Evolutionary conservation across 208 protist genomes (phyloP).

Genomic region (Porcisia deanei): DNA sequence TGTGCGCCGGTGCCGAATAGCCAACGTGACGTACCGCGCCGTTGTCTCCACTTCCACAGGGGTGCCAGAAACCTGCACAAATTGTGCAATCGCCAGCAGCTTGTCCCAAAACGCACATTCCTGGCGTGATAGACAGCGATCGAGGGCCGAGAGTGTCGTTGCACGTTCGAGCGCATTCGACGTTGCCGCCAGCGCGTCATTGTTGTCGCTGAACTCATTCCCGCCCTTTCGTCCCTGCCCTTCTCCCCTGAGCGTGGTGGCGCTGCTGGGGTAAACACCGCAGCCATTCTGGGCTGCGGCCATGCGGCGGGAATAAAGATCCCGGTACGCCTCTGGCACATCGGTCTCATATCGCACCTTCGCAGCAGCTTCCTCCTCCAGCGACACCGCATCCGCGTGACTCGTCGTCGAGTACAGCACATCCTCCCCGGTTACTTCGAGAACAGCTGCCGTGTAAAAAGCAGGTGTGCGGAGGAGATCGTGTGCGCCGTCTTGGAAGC

Average conservation of each 20-base stretch:
- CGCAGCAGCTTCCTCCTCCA: slow-evolving; percentile 17
- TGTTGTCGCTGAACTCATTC: background rate
- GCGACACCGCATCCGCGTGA: slow-evolving; percentile 9
- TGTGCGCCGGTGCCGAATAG: slow-evolving; percentile 24
- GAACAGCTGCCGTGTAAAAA: slow-evolving; percentile 23
- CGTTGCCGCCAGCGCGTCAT: background rate
- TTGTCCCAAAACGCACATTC: slow-evolving; percentile 33
- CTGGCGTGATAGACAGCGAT: slow-evolving; percentile 16
- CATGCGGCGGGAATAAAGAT: slow-evolving; percentile 6
- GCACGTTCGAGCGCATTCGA: background rate
- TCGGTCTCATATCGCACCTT: slow-evolving; percentile 19
- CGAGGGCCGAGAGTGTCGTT: background rate
- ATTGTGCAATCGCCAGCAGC: slow-evolving; percentile 35
- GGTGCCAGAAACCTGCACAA: slow-evolving; percentile 51
- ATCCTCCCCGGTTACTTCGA: slow-evolving; percentile 28
- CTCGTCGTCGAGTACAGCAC: slow-evolving; percentile 5
- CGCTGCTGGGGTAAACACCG: background rate
- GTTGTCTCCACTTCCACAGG: slow-evolving; percentile 34
- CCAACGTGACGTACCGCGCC: slow-evolving; percentile 39
- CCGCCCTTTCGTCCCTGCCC: background rate
- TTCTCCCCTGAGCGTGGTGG: background rate
- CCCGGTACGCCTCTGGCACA: slow-evolving; percentile 9
- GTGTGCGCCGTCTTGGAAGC: background rate
- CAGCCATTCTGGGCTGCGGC: background rate
- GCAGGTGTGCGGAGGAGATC: background rate